A percentile compares a stretch with the other conserved stretches of the same genome.
phyloP scores from a whole-genome alignment of 331 rosid species.

The Pyrus hybrid region DNA sequence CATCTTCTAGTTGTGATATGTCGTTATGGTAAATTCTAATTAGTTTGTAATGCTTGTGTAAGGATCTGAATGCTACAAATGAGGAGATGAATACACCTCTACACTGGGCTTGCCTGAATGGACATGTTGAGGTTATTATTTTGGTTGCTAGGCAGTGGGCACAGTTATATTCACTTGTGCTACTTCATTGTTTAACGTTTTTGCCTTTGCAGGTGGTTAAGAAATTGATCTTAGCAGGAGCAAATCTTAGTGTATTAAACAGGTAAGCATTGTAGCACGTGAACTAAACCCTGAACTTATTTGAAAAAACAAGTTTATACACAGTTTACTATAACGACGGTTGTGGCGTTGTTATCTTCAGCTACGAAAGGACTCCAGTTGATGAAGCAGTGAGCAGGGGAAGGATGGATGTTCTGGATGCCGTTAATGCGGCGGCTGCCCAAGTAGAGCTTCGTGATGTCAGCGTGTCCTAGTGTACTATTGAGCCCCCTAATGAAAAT shows the following conservation, averaged over 20 bases:
- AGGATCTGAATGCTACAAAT: constrained; percentile 64
- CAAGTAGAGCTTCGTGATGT: constrained; percentile 51
- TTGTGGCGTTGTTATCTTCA: constrained; percentile 17
- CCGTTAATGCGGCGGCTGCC: constrained; percentile 66
- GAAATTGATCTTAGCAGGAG: constrained; percentile 81
- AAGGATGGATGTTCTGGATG: constrained; percentile 64
- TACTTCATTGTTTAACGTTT: constrained; percentile 1
- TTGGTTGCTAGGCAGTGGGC: not conserved
- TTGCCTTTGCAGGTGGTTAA: constrained; percentile 56
- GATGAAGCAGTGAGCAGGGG: constrained; percentile 74
- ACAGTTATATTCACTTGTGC: not conserved
- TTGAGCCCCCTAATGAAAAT: not conserved
- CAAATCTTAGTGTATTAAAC: constrained; percentile 56
- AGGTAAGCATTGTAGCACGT: constrained; percentile 29
- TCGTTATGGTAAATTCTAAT: not conserved
- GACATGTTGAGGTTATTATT: constrained; percentile 63
- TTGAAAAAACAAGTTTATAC: not conserved
- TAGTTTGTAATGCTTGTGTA: not conserved
- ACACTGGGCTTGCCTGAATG: constrained; percentile 98
- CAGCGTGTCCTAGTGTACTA: constrained; percentile 24
- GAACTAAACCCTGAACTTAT: not conserved
- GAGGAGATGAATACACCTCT: constrained; percentile 78
- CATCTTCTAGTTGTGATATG: not conserved
- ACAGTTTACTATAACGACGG: not conserved
- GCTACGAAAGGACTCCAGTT: constrained; percentile 83